Evolutionary conservation across 345 rosid genomes (phyloP), one percentile per base, ranked within the genome.

Genomic region (Eutrema japonicum): DNA sequence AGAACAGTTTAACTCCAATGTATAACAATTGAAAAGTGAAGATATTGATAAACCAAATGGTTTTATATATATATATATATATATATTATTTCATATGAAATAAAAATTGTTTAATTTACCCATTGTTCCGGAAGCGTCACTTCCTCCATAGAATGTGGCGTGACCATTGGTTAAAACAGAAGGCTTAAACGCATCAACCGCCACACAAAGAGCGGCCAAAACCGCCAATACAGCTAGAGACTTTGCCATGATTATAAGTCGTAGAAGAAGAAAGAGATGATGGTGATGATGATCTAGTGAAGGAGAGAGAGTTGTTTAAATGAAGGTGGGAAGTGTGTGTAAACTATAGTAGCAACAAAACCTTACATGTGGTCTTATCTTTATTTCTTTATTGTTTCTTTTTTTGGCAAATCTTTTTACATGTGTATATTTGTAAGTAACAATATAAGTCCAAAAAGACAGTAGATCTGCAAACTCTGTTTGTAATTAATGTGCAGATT

Each of bases 81-180:
- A 47, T 47, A 14, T 32, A 4, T 0, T 3, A 32, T 32, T 26
- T 27, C 12, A 30, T 63, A 14, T 22, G 30, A 1, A 33, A 42
- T n/a, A 27, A 6, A 68, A 74, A 0, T 33, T 13, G 14, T 51
- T 40, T 42, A 49, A 22, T 79, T 6, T 77, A 89, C 91, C 93
- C 96, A 90, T 88, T 5, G 96, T 90, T 69, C 96, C 96, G 1
- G 93, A 86, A 52, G 96, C 96, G 64, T 88, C 96, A 40, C 88
- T 75, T 46, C 93, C 96, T 30, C 96, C 96, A 63, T 90, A 90
- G 75, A 90, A 90, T 1, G 96, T 90, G 51, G 96, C 96, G 64
- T 90, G 96, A 43, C 83, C 96, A 46, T 74, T 73, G 4, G 68
- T 81, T 90, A 87, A 84, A 2, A 83, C 84, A 1, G 96, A 84